phyloP scores from a whole-genome alignment of 1,284 basidiomycete species.

The Puccinia hordei region DNA sequence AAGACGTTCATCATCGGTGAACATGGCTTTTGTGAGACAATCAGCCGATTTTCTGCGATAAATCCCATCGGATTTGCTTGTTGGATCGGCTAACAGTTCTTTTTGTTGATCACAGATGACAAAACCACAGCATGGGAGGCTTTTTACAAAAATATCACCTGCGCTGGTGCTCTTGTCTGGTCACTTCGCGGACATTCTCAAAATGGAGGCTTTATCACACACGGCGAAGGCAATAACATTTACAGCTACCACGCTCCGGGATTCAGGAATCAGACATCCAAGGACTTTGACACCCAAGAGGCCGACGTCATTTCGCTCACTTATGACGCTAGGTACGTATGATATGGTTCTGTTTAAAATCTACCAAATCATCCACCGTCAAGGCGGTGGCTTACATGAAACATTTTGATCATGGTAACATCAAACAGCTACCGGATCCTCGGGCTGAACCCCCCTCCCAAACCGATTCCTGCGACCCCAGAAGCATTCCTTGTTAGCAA shows the following conservation, averaged over 20 bases:
- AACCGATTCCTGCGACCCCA: constrained; percentile 29
- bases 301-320: constrained; percentile 31
- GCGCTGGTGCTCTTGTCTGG: constrained; percentile 42
- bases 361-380: neutral
- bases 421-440: constrained; percentile 25
- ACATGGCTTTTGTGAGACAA: constrained; percentile 48
- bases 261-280: constrained; percentile 24
- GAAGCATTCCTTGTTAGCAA: constrained; percentile 33
- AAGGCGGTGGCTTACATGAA: neutral
- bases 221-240: constrained; percentile 42
- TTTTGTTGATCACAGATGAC: constrained; percentile 24
- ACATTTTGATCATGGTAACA: neutral
- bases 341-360: neutral
- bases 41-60: too few species aligned
- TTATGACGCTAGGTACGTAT: constrained; percentile 42
- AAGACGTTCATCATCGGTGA: constrained; percentile 46
- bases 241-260: constrained; percentile 40
- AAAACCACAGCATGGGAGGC: neutral
- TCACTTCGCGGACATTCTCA: constrained; percentile 40
- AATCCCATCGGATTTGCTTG: neutral
- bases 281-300: constrained; percentile 38
- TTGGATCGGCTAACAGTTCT: neutral
- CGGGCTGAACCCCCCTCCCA: constrained; percentile 28
- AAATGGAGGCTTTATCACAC: constrained; percentile 40
- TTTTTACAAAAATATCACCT: constrained; percentile 20